Base-by-base conservation (phyloP, 441 rosid genomes). In the Oxalis stricta region DNA sequence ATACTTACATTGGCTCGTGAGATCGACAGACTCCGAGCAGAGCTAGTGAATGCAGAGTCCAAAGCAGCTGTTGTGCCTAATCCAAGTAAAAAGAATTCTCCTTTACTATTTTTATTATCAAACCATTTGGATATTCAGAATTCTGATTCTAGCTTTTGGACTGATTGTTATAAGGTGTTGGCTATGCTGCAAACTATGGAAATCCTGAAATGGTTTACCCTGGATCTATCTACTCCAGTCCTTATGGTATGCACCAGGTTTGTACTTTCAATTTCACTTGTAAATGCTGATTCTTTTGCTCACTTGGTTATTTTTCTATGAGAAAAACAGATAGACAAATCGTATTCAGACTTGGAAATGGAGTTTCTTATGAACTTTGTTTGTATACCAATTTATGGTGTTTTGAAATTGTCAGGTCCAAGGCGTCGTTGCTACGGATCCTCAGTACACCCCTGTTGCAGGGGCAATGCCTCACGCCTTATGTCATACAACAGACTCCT, bases 241-340 rank as follows among this genome's bases (percentile, higher is more conserved):
- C 71, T 12, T 64, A 58, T 7, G 60, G 56, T 36, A 48, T 61
- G 63, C 87, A 61, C 15, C 67, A 65, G 84, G 86, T 80, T 52
- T 17, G 31, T 29, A 5, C 43, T 50, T 29, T 3, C 12, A 23
- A 21, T 20, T 18, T 23, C n/a, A n/a, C n/a, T n/a, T n/a, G n/a
- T n/a, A n/a, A n/a, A n/a, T n/a, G n/a, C n/a, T n/a, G n/a, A n/a
- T n/a, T n/a, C n/a, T 12, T 23, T 33, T 13, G 23, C 14, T 18
- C 30, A 24, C 12, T 14, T 2, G 15, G 9, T 29, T 48, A 4
- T 13, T 4, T 34, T n/a, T 16, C 4, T n/a, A n/a, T n/a, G n/a
- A n/a, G n/a, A n/a, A n/a, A n/a, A n/a, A n/a, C n/a, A n/a, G n/a
- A n/a, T n/a, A n/a, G n/a, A n/a, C n/a, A n/a, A n/a, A n/a, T n/a